Conservation (phyloP, 805 yeast genomes). For the Saturnispora bothae region DNA sequence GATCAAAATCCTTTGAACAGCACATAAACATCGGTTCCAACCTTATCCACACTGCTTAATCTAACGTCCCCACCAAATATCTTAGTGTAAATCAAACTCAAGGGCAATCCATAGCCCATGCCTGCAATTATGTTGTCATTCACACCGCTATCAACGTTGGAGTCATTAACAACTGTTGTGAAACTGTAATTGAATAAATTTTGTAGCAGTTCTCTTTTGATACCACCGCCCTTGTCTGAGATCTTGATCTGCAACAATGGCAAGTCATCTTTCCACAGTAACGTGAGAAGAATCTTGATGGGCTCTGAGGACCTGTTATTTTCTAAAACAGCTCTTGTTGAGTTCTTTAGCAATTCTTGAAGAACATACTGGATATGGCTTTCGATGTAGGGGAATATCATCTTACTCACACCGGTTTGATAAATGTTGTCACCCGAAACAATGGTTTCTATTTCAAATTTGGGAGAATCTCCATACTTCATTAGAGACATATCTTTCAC, state of each 20-base stretch:
- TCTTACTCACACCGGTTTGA: conserved; percentile 18
- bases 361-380: conserved; percentile 81
- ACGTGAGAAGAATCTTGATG: conserved; percentile 37
- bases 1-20: conserved; percentile 3
- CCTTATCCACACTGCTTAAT: conserved; percentile 60
- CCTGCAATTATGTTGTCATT: conserved; percentile 72
- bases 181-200: conserved; percentile 81
- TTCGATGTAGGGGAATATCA: conserved; percentile 73
- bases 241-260: conserved; percentile 54
- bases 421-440: conserved; percentile 22
- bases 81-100: conserved; percentile 65
- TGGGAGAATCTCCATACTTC: conserved; percentile 71
- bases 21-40: conserved; percentile 68
- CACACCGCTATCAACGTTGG: conserved; percentile 41
- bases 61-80: conserved; percentile 62
- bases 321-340: conserved; percentile 83
- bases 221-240: conserved; percentile 86
- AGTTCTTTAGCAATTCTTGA: conserved; percentile 78
- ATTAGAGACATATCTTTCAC: conserved; percentile 77
- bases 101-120: conserved; percentile 91
- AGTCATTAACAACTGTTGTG: conserved; percentile 50
- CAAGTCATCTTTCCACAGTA: conserved; percentile 19
- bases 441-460: conserved; percentile 40
- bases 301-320: conserved; percentile 35
- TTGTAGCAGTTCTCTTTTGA: conserved; percentile 50